These are phyloP conservation scores for Stipa capillata DNA, from an alignment of 176 grass and related monocot species.

Conservation along the genomic window DNA sequence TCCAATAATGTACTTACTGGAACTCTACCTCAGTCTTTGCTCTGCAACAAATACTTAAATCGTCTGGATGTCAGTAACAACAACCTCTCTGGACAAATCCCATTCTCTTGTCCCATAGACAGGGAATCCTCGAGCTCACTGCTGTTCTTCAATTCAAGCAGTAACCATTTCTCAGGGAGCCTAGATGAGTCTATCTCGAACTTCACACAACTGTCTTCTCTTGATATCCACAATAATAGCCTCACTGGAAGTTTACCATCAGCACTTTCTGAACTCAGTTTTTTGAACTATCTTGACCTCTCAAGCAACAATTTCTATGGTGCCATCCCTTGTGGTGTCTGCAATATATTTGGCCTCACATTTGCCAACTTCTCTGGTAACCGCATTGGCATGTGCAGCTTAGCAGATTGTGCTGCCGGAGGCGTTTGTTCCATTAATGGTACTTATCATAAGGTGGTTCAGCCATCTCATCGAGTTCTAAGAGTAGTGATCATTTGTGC, in stretches of 20 bases:
- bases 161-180: constrained; percentile 65
- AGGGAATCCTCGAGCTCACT: constrained; percentile 46
- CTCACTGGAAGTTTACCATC: constrained; percentile 63
- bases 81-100: constrained; percentile 59
- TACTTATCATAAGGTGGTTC: constrained; percentile 14
- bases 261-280: constrained; percentile 57
- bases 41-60: constrained; percentile 47
- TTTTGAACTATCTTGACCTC: constrained; percentile 85
- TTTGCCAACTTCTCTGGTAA: constrained; percentile 81
- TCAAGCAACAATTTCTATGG: constrained; percentile 72
- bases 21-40: constrained; percentile 50
- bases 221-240: constrained; percentile 87
- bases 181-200: constrained; percentile 71
- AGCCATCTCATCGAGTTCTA: constrained; percentile 29
- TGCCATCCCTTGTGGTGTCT: constrained; percentile 70
- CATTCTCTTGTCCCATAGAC: constrained; percentile 35
- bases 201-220: constrained; percentile 60
- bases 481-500: constrained; percentile 36
- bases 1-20: constrained; percentile 73
- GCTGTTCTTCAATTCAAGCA: constrained; percentile 75
- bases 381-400: constrained; percentile 35
- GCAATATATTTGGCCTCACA: constrained; percentile 59
- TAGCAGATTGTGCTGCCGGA: constrained; percentile 52
- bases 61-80: constrained; percentile 81
- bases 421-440: constrained; percentile 26